Evolutionary conservation across 371 early-diverging fungal species (phyloP), one percentile per base, ranked within the genome.

Genomic region (Lichtheimia hyalospora): DNA sequence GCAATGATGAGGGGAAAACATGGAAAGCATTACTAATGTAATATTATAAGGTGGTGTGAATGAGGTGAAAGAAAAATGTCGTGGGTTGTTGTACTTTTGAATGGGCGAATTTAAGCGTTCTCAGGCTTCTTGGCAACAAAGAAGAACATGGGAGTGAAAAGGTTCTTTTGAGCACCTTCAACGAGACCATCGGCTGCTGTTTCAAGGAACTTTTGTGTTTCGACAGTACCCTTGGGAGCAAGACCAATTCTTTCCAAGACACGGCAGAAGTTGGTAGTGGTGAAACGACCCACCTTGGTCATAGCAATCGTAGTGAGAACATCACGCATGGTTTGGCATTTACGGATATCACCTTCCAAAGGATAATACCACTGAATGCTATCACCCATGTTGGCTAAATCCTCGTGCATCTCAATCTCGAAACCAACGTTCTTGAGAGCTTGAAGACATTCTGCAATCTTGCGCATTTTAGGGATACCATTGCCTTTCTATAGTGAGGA

Each of bases 141-240:
- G 77, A 91, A 87, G 82, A 89, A 95, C 95, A 95, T 95, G 65
- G 96, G 96, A 15, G 96, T 95, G 62, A 95, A 95, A 54, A 96
- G 73, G 54, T 87, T 82, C 60, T 83, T 60, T 64, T 80, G 77
- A 21, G 88, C 96, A 58, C 92, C 94, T 46, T 75, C 83, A 39
- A 92, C 89, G 16, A 96, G 74, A 59, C 84, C 79, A 77, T 92
- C 92, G 10, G 91, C 89, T 44, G 93, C 96, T 4, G 81, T 81
- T 66, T 88, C 85, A 59, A 96, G 77, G 48, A 96, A 75, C 48
- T 83, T 74, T 61, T 91, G 89, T 44, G 92, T 89, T 74, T 94
- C 84, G 56, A 83, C 77, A 44, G 95, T 87, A 51, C 96, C 95
- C 21, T 84, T 71, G 20, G 96, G 95, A 8, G 92, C 91, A 39